Evolutionary conservation across 2,329 filamentous ascomycete species (phyloP), one percentile per base, ranked within the genome.

Genomic region (Colletotrichum falcatum): DNA sequence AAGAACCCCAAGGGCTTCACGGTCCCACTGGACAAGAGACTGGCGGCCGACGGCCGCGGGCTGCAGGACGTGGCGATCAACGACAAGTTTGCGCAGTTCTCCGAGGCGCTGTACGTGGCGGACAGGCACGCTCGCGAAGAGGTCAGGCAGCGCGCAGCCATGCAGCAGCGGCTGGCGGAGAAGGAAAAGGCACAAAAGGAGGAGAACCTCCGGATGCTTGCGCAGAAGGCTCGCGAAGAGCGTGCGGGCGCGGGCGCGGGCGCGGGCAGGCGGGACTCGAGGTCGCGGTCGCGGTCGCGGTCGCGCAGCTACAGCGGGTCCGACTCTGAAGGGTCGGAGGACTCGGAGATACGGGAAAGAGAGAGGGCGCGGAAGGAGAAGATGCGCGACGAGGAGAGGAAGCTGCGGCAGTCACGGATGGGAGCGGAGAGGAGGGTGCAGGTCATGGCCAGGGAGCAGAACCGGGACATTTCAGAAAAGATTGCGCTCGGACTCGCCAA

Each of bases 1-100:
- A 99, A 99, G 88, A 99, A 99, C 80, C 94, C 95, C 1, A 98
- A 98, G 84, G 96, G 96, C 76, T 99, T 97, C 78, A 99, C 96
- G 0, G 94, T 99, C 1, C 94, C 96, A 0, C 82, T 99, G 61
- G 96, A 99, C 80, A 99, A 99, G 85, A 91, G 96, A 78, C 83
- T 99, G 75, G 96, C 96, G 23, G 95, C 96, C 11, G 95, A 98
- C 80, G 96, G 96, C 16, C 89, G 96, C 76, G 94, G 94, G 0
- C 80, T 99, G 73, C 94, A 98, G 80, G 96, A 99, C 79, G 90
- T 97, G 51, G 92, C 94, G 8, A 98, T 99, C 83, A 98, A 97
- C 82, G 96, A 99, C 85, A 98, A 98, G 79, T 98, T 99, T 78
- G 95, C 95, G 2, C 94, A 97, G 77, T 97, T 99, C 78, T 93